Conservation (phyloP, 1,284 basidiomycete species). For the Moniliophthora roreri region DNA sequence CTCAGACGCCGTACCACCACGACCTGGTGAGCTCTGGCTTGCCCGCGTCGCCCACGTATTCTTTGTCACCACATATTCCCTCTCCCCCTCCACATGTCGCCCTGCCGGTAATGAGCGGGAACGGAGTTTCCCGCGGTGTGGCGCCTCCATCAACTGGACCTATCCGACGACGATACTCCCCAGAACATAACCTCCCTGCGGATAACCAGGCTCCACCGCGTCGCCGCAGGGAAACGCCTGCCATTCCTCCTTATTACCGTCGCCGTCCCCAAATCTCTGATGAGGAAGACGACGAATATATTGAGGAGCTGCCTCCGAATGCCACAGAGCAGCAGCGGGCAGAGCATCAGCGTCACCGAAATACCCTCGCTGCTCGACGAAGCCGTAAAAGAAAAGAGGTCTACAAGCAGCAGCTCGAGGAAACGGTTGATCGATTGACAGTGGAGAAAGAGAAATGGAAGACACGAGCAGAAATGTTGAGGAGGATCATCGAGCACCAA, state of each 20-base stretch:
- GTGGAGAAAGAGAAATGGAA: slow-evolving; percentile 54
- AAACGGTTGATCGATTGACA: slow-evolving; percentile 42
- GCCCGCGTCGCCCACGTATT: too few relatives aligned
- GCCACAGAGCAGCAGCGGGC: slow-evolving; percentile 67
- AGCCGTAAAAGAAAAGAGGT: slow-evolving; percentile 76
- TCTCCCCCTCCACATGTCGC: too few relatives aligned
- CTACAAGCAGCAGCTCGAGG: slow-evolving; percentile 59
- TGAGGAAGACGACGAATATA: slow-evolving; percentile 42
- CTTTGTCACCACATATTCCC: too few relatives aligned
- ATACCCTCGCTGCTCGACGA: slow-evolving; percentile 80
- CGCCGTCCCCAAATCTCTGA: too few relatives aligned
- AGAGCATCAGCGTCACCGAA: slow-evolving; percentile 75
- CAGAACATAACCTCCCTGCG: too few relatives aligned
- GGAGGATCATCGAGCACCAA: slow-evolving; percentile 46
- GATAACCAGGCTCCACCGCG: too few relatives aligned
- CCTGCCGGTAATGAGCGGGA: too few relatives aligned
- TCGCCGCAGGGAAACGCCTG: neutral
- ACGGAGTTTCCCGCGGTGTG: too few relatives aligned
- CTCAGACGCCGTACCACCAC: too few relatives aligned
- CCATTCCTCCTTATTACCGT: slow-evolving; percentile 11
- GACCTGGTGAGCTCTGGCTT: too few relatives aligned
- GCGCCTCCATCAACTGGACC: too few relatives aligned
- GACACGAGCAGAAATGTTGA: slow-evolving; percentile 43
- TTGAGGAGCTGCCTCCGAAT: slow-evolving; percentile 36
- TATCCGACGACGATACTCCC: too few relatives aligned